Evolutionary conservation across 140 eudicot species (phyloP), one percentile per base, ranked within the genome.

Genomic region (Bidens hawaiensis): DNA sequence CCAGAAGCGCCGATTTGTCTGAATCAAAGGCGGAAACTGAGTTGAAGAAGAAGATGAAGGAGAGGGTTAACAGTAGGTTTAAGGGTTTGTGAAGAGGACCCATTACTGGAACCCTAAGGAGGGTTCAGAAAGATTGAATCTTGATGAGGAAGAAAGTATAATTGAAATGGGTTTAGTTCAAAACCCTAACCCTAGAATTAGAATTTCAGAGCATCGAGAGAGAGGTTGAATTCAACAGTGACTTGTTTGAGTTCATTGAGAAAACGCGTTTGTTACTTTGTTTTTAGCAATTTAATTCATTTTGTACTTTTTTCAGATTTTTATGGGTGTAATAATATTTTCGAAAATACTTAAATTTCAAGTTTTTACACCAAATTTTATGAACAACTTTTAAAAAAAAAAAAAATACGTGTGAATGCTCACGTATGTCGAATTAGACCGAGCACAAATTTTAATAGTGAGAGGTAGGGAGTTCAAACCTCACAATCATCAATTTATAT

Each of bases 1-100:
- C 83, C 79, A 89, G 57, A 11, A 89, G 84, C 6, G 82, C 81
- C 40, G 87, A 78, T 81, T 83, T 83, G 66, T 89, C 97, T 50
- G 68, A 76, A 85, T 89, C 97, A 36, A 62, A 28, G 50, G 71
- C 74, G 25, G 8, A 81, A 75, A 74, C 67, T 4, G 53, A 48
- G 52, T 31, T 38, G 25, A 46, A 60, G 24, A 9, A 56, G 43
- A 66, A 11, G 23, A 82, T 24, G 60, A 75, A 40, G 30, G 55
- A 68, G 36, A 79, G 28, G 47, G 75, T 27, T 65, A 81, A 55
- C 58, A 84, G 46, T 50, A 74, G 55, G 64, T 79, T 74, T 48
- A 78, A 65, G 71, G 82, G 89, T 2, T 74, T 80, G 57, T 66
- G 69, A 64, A 62, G 73, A 69, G 34, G 94, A 76, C 79, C 94